Conservation (phyloP, 192 early-diverging fungal species). For the Gamsiella multidivaricata region DNA sequence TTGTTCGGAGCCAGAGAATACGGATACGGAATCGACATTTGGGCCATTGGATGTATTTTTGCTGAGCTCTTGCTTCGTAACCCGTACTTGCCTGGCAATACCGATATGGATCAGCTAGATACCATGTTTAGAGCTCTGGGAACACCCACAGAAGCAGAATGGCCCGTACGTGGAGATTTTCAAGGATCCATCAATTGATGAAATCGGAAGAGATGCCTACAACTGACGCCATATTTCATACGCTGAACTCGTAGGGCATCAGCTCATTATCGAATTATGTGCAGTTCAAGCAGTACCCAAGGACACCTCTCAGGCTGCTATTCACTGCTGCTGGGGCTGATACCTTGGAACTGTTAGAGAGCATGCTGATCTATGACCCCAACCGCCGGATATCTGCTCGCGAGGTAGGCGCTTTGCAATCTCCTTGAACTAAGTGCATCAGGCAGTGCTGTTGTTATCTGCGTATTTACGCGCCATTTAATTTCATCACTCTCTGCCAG, state of each 20-base stretch:
- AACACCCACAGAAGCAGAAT: constrained; percentile 84
- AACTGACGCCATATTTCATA: background rate
- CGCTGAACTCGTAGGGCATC: constrained; percentile 63
- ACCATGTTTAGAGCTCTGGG: constrained; percentile 84
- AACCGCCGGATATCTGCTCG: constrained; percentile 80
- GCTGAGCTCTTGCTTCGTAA: constrained; percentile 94
- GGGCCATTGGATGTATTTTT: constrained; percentile 98
- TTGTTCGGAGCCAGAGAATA: constrained; percentile 91
- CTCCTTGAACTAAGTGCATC: too few relatives aligned
- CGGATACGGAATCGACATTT: constrained; percentile 91
- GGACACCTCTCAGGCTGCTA: constrained; percentile 73
- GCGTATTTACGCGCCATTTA: background rate
- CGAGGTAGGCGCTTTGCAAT: too few relatives aligned
- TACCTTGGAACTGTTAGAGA: constrained; percentile 86
- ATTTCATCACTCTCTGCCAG: constrained; percentile 31
- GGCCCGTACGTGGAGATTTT: constrained; percentile 66
- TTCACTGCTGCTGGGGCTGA: constrained; percentile 90
- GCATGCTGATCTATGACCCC: constrained; percentile 90
- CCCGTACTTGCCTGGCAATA: constrained; percentile 89
- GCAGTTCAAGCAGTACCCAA: constrained; percentile 78
- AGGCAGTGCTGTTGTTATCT: too few relatives aligned
- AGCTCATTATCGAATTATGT: constrained; percentile 76
- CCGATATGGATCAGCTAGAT: constrained; percentile 80
- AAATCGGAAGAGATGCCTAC: background rate
- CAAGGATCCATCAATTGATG: background rate